These are phyloP conservation scores for Fusarium odoratissimum DNA, from an alignment of 2,329 filamentous ascomycete genomes.

Conservation along the genomic window DNA sequence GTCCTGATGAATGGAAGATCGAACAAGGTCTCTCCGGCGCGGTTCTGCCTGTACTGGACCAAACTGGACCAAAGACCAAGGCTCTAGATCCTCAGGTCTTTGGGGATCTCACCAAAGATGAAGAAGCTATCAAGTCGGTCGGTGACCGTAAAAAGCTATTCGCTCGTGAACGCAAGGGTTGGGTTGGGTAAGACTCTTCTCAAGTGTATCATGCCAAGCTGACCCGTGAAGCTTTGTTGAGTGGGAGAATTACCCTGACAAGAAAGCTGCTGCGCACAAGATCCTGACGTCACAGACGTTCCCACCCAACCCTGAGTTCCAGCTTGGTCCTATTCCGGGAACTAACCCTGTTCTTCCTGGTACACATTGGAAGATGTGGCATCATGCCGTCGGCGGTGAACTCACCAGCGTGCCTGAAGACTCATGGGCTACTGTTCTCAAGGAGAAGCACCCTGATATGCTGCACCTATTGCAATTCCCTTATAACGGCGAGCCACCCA, in stretches of 20 bases:
- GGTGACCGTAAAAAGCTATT: conserved; percentile 51
- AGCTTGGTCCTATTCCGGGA: conserved; percentile 64
- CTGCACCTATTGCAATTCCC: conserved; percentile 71
- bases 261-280: conserved; percentile 68
- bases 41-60: conserved; percentile 60
- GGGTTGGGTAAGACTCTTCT: conserved; percentile 45
- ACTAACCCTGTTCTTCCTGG: conserved; percentile 69
- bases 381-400: conserved; percentile 58
- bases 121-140: conserved; percentile 54
- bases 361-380: conserved; percentile 68
- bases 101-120: conserved; percentile 52
- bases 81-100: conserved; percentile 44
- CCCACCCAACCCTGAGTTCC: conserved; percentile 63
- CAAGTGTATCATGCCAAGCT: not conserved
- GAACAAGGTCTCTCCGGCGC: conserved; percentile 62
- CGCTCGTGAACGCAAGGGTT: conserved; percentile 46
- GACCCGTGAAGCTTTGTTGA: conserved; percentile 65
- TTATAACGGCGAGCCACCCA: conserved; percentile 72
- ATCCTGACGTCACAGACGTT: conserved; percentile 52
- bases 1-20: conserved; percentile 64
- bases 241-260: conserved; percentile 77
- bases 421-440: conserved; percentile 65
- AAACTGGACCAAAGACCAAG: conserved; percentile 53
- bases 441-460: conserved; percentile 71
- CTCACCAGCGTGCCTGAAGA: conserved; percentile 64